Conservation (phyloP, 139 green algal species). For the Trebouxia sp. region DNA sequence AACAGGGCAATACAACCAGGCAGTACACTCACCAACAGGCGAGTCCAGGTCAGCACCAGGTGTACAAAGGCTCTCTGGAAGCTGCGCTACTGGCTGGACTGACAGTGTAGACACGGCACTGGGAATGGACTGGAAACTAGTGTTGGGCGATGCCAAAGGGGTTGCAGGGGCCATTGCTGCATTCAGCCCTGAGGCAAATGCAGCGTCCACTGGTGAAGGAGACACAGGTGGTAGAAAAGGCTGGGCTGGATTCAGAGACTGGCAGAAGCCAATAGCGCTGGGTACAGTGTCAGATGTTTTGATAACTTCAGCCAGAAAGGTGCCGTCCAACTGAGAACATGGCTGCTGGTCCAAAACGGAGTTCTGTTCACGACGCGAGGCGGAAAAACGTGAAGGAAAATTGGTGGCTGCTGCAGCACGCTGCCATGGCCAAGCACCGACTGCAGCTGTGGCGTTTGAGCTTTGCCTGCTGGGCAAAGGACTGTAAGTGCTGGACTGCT, state of each 20-base stretch:
- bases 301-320: background rate
- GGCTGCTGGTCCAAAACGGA: background rate
- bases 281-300: background rate
- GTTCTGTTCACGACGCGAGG: background rate
- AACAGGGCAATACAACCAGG: background rate
- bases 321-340: background rate
- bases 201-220: background rate
- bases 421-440: conserved; percentile 7
- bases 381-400: background rate
- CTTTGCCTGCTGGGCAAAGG: background rate
- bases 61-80: background rate
- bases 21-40: background rate
- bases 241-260: background rate
- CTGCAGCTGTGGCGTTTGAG: background rate
- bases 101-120: background rate
- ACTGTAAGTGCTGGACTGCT: conserved; percentile 4
- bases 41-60: background rate
- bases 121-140: background rate
- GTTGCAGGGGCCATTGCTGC: background rate
- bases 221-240: background rate
- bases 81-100: background rate
- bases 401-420: background rate
- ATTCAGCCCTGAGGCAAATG: background rate
- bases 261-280: background rate
- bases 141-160: background rate